Percentiles rank a stretch among this genome's conserved stretches.
phyloP scores from a whole-genome alignment of 2,329 filamentous ascomycete genomes.

The Apiospora kogelbergensis region DNA sequence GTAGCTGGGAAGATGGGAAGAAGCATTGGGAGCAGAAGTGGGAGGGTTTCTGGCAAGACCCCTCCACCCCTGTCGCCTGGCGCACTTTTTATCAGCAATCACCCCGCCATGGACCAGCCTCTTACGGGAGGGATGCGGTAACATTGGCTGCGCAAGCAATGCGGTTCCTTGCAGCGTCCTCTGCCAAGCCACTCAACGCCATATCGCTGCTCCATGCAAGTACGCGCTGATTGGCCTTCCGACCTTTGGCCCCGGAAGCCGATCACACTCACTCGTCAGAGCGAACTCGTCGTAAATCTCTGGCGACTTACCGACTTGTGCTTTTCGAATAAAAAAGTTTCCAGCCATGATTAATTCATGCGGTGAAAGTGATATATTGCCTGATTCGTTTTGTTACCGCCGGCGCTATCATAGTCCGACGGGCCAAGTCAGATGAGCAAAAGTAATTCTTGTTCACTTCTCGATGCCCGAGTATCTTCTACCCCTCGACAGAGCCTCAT shows the following conservation, averaged over 20 bases:
- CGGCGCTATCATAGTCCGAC: neutral
- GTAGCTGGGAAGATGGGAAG: too few relatives aligned
- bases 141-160: neutral
- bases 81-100: neutral
- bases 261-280: neutral
- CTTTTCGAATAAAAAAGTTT: neutral
- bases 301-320: neutral
- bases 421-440: neutral
- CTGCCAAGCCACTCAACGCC: too few relatives aligned
- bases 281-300: neutral
- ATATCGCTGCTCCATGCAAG: neutral
- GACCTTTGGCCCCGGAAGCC: neutral
- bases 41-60: neutral
- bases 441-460: neutral
- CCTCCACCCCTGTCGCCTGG: neutral
- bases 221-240: neutral
- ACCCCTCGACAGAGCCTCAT: neutral
- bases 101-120: conserved; percentile 1
- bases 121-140: neutral
- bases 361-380: neutral
- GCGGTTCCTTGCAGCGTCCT: neutral
- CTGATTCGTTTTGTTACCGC: conserved; percentile 7
- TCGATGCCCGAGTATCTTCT: neutral
- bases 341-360: neutral
- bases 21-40: too few relatives aligned